Percentiles rank a stretch among this genome's conserved stretches.
These are phyloP conservation scores for Camelina neglecta DNA, from an alignment of 345 rosid species.

Conservation along the genomic window DNA sequence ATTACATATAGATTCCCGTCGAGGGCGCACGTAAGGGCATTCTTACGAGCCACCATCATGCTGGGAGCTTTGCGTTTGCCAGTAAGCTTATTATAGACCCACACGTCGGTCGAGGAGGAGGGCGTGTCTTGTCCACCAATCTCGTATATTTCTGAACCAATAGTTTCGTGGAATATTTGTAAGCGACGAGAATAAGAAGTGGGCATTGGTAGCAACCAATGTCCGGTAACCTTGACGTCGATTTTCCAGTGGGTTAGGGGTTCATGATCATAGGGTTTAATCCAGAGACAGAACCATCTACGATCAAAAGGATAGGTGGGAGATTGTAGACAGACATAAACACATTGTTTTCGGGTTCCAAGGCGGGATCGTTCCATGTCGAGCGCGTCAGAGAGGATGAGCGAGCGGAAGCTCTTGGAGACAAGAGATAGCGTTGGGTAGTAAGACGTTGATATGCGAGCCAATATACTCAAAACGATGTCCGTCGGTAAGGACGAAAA, in stretches of 20 bases:
- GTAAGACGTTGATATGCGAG: background rate
- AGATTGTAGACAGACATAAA: background rate
- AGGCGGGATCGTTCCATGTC: background rate
- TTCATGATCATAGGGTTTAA: background rate
- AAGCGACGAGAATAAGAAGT: background rate
- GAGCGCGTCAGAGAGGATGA: background rate
- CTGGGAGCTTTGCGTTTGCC: background rate
- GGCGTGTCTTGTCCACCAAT: background rate
- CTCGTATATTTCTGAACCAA: background rate
- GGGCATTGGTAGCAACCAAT: slow-evolving; percentile 14
- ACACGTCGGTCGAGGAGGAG: background rate
- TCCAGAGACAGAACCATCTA: slow-evolving; percentile 17
- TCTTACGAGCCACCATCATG: slow-evolving; percentile 15
- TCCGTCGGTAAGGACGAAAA: background rate
- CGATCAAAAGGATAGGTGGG: background rate
- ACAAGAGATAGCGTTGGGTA: background rate
- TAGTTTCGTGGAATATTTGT: background rate
- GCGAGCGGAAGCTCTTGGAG: slow-evolving; percentile 2
- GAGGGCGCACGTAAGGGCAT: background rate
- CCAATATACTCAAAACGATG: background rate
- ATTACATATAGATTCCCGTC: slow-evolving; percentile 26
- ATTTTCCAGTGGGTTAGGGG: background rate
- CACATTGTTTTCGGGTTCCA: background rate
- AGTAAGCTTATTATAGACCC: background rate
- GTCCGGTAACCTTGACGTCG: slow-evolving; percentile 1